phyloP scores from a whole-genome alignment of 1,284 basidiomycete species.

The Mycosarcoma mackinlayi region DNA sequence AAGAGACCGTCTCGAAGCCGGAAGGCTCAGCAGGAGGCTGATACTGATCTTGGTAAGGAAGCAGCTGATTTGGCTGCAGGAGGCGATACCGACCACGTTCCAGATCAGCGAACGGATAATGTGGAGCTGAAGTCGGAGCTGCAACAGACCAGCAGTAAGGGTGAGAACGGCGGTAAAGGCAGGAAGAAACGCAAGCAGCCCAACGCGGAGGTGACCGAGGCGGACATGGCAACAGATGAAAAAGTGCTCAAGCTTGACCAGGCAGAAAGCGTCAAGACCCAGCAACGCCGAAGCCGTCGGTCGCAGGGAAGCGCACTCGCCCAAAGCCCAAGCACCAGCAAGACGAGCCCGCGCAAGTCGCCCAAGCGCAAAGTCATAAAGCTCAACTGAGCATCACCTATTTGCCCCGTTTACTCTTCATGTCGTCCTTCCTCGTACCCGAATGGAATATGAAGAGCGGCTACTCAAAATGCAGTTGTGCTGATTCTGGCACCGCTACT shows the following conservation, averaged over 20 bases:
- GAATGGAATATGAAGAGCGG: too few relatives aligned
- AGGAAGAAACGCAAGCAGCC: conserved; percentile 25
- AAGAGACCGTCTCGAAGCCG: conserved; percentile 23
- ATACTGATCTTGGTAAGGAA: neutral
- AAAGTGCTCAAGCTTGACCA: conserved; percentile 8
- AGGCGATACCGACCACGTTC: conserved; percentile 2
- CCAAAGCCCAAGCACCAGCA: conserved; percentile 20
- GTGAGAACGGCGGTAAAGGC: conserved; percentile 4
- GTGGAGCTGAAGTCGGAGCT: neutral
- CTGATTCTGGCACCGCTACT: too few relatives aligned
- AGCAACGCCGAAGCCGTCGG: conserved; percentile 34
- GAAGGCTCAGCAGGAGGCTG: conserved; percentile 9
- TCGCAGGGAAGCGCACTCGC: conserved; percentile 17
- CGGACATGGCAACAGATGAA: conserved; percentile 1
- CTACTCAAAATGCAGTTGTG: too few relatives aligned
- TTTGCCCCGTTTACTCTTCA: neutral
- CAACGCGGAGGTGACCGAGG: conserved; percentile 3
- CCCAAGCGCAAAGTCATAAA: conserved; percentile 35
- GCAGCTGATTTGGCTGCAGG: neutral
- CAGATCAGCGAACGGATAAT: neutral
- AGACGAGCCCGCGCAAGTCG: conserved; percentile 29
- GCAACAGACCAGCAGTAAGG: conserved; percentile 1
- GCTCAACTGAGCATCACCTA: conserved; percentile 36
- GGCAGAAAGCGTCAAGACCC: conserved; percentile 10
- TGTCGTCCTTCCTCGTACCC: too few relatives aligned